phyloP scores from a whole-genome alignment of 306 rosid genomes.

The Pachyrhizus erosus region DNA sequence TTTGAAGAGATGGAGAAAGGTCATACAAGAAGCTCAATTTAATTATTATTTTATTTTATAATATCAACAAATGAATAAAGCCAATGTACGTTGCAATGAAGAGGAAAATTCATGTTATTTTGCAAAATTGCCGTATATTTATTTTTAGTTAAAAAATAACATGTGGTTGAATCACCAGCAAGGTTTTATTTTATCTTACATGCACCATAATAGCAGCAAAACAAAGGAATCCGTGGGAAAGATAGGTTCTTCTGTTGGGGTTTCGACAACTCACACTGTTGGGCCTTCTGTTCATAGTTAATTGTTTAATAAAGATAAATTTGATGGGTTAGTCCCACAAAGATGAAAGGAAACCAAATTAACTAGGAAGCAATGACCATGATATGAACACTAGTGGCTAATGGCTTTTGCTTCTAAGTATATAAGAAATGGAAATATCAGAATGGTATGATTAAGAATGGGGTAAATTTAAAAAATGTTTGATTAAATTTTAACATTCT shows the following conservation, averaged over 20 bases:
- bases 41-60: constrained; percentile 35
- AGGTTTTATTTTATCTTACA: background rate
- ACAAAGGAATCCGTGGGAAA: background rate
- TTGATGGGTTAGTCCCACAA: background rate
- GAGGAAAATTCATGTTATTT: background rate
- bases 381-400: background rate
- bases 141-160: background rate
- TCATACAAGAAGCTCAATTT: constrained; percentile 47
- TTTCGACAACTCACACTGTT: background rate
- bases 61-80: constrained; percentile 13
- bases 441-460: background rate
- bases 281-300: background rate
- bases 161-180: background rate
- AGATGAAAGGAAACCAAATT: background rate
- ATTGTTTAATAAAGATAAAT: background rate
- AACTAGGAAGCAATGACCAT: background rate
- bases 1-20: constrained; percentile 53
- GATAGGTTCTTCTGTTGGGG: background rate
- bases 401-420: background rate
- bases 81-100: background rate
- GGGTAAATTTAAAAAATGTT: background rate
- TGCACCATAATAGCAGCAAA: background rate
- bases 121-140: background rate
- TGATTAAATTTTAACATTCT: background rate
- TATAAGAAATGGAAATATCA: background rate